Conservation (phyloP, 2,329 filamentous ascomycete genomes). For the Colletotrichum tropicale region DNA sequence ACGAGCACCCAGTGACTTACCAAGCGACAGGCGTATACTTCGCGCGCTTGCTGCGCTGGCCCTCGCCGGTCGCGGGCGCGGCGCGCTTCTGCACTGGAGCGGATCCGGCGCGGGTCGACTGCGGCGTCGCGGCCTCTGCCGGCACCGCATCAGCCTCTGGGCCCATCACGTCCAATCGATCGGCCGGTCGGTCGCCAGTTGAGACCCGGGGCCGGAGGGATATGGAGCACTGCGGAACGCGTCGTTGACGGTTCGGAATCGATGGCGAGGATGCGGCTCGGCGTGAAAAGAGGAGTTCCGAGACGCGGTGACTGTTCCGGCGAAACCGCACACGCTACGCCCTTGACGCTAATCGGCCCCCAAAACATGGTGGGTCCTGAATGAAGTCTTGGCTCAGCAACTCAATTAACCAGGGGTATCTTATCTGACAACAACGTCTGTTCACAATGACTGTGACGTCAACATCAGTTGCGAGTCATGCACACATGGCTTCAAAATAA, state of each 20-base stretch:
- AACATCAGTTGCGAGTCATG: background rate
- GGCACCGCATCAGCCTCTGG: background rate
- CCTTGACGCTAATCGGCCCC: background rate
- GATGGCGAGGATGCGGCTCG: background rate
- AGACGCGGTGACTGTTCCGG: background rate
- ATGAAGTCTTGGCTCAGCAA: background rate
- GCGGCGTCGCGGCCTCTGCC: background rate
- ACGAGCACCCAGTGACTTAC: constrained; percentile 23
- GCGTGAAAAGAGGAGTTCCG: background rate
- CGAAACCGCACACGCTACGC: background rate
- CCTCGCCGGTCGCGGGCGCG: background rate
- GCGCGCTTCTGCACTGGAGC: constrained; percentile 10
- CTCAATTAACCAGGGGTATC: background rate
- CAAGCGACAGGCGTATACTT: constrained; percentile 43
- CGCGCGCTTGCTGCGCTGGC: constrained; percentile 30
- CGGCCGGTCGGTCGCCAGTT: background rate
- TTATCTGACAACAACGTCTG: background rate
- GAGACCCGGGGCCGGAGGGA: background rate
- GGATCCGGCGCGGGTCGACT: background rate
- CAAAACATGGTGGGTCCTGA: background rate
- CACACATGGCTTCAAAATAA: no score
- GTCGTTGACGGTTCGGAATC: background rate
- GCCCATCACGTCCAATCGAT: background rate
- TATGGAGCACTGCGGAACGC: background rate
- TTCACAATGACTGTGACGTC: accelerated